These are phyloP conservation scores for Chloris gayana DNA, from an alignment of 176 grass and related monocot species.

Conservation along the genomic window DNA sequence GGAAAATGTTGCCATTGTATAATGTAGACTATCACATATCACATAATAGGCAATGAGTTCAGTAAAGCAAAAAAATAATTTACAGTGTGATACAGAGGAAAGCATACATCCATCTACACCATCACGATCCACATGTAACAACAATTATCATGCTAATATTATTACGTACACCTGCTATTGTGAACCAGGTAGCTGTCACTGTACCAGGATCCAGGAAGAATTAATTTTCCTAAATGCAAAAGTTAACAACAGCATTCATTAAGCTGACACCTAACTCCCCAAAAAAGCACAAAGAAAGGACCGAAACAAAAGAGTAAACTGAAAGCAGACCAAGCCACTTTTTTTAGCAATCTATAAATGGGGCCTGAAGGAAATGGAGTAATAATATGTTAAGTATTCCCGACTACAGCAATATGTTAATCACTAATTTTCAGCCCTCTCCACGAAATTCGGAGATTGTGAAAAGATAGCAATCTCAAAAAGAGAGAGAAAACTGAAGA, in stretches of 20 bases:
- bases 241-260: not conserved
- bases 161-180: slow-evolving; percentile 5
- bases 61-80: not conserved
- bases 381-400: not conserved
- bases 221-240: slow-evolving; percentile 20
- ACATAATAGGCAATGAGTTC: not conserved
- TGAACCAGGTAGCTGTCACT: not conserved
- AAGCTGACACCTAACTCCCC: not conserved
- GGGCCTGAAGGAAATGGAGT: not conserved
- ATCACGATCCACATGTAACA: not conserved
- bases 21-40: too few species aligned
- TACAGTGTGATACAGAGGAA: not conserved
- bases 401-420: not conserved
- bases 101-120: not conserved
- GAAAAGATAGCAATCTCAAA: not conserved
- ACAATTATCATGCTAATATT: not conserved
- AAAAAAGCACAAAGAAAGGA: not conserved
- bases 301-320: not conserved
- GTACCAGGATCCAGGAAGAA: not conserved
- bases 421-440: not conserved
- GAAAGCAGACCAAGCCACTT: not conserved
- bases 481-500: slow-evolving; percentile 8
- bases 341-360: not conserved
- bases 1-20: not conserved
- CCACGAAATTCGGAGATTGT: not conserved